Base-by-base conservation (phyloP, 1,139 yeast species). In the Blastobotrys ciferrii region DNA sequence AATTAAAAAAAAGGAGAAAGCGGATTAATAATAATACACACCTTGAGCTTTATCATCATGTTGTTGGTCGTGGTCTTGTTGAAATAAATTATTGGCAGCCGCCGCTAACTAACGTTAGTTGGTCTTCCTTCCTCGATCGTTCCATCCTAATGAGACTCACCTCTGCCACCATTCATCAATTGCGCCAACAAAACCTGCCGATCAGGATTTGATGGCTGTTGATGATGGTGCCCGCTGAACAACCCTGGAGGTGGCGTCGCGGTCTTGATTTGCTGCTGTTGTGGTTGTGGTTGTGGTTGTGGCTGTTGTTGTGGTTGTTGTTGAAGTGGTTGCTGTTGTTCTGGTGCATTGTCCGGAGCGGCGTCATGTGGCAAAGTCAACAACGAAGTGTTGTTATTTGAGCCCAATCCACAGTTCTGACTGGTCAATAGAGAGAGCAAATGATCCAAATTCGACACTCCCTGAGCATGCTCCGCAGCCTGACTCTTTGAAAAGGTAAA, bases 401-500 rank as follows among this genome's bases (percentile, higher is more conserved):
- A n/a, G 3, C 50, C 52, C 1, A 43, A 25, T 7, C 46, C 45
- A 3, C 38, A 28, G 9, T 69, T 43, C 55, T 57, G n/a, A 58
- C 32, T 17, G 12, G 47, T 30, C 7, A 48, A 33, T 25, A 48
- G 25, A 4, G 40, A 36, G 18, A 36, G 40, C 11, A 36, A 11
- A 18, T 36, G 46, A 31, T 35, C 39, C 32, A 30, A 40, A 19
- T 13, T 47, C 44, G 23, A 39, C 38, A 28, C 23, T 30, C 19
- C 37, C 23, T 35, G 28, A 12, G 20, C 40, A 13, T 15, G 20
- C 12, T 18, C 18, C 6, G 63, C 59, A 39, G 66, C 58, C 33
- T 64, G 56, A 31, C 64, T 62, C 20, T 63, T 61, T 12, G 65
- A 64, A 63, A 71, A 73, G 1, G 78, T 65, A 58, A 76, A 76